Percentiles rank a stretch among this genome's conserved stretches.
Evolutionary conservation across 306 rosid species (phyloP).

Genomic region (Trifolium fragiferum): DNA sequence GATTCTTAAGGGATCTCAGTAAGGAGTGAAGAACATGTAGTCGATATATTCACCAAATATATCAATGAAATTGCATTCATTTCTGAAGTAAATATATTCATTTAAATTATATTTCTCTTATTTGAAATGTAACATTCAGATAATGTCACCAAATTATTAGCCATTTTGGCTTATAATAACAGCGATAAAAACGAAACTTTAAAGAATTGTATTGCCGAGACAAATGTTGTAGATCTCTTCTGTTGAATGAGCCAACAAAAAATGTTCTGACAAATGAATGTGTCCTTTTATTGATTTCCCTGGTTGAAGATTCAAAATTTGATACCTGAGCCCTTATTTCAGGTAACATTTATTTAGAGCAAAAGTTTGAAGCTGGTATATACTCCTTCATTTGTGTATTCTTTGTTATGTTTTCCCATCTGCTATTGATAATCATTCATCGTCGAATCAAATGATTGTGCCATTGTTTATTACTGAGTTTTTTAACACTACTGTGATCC

Average conservation of each 20-base stretch:
- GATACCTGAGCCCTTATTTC: constrained; percentile 36
- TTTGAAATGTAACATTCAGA: constrained; percentile 33
- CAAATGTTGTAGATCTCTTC: constrained; percentile 21
- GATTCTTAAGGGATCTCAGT: too few relatives aligned
- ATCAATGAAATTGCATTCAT: too few relatives aligned
- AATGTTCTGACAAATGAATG: constrained; percentile 21
- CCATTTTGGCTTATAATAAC: constrained; percentile 34
- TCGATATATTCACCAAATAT: too few relatives aligned
- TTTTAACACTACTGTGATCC: constrained; percentile 51
- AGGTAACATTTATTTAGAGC: constrained; percentile 33
- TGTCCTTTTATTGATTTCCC: constrained; percentile 27
- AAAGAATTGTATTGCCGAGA: constrained; percentile 26
- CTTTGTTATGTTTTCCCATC: constrained; percentile 29
- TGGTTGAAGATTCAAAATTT: constrained; percentile 44
- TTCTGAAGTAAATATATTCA: neutral
- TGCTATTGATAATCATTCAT: neutral
- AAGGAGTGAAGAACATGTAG: too few relatives aligned
- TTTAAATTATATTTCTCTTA: constrained; percentile 13
- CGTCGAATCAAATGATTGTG: constrained; percentile 50
- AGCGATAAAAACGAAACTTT: constrained; percentile 6
- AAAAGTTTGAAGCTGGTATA: constrained; percentile 30
- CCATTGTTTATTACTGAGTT: constrained; percentile 45
- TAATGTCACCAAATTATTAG: constrained; percentile 21
- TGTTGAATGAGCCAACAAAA: constrained; percentile 34
- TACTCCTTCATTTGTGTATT: neutral